Evolutionary conservation across 2,329 filamentous ascomycete genomes (phyloP).

Genomic region (Trichoderma atroviride): DNA sequence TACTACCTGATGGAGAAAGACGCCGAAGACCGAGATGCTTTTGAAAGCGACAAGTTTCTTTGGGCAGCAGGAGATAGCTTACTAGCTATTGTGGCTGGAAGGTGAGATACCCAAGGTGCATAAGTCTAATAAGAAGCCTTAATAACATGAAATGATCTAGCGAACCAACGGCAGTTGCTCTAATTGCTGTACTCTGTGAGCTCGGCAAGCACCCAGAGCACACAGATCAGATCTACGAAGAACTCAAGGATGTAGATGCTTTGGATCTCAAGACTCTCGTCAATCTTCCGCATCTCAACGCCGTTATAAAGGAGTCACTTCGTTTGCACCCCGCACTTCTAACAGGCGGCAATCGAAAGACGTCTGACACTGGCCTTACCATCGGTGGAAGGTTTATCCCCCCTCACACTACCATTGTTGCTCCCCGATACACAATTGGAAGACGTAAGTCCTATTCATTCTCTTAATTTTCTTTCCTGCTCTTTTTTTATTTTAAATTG

Average conservation of each 20-base stretch:
- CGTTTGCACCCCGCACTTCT: constrained; percentile 33
- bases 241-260: constrained; percentile 29
- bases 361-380: constrained; percentile 27
- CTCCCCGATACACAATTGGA: constrained; percentile 31
- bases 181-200: constrained; percentile 29
- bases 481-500: no score
- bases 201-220: constrained; percentile 30
- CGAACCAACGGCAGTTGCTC: constrained; percentile 30
- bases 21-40: neutral
- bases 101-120: neutral
- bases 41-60: neutral
- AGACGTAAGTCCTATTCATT: constrained; percentile 41
- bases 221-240: constrained; percentile 4
- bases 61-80: neutral
- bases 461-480: neutral
- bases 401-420: constrained; percentile 28
- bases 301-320: constrained; percentile 32
- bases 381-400: constrained; percentile 31
- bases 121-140: neutral
- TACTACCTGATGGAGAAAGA: constrained; percentile 26
- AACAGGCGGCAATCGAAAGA: constrained; percentile 31
- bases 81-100: neutral
- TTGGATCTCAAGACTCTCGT: constrained; percentile 29
- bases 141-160: constrained; percentile 10
- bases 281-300: constrained; percentile 33